phyloP scores from a whole-genome alignment of 176 grass and related monocot genomes.

The Stipa capillata region DNA sequence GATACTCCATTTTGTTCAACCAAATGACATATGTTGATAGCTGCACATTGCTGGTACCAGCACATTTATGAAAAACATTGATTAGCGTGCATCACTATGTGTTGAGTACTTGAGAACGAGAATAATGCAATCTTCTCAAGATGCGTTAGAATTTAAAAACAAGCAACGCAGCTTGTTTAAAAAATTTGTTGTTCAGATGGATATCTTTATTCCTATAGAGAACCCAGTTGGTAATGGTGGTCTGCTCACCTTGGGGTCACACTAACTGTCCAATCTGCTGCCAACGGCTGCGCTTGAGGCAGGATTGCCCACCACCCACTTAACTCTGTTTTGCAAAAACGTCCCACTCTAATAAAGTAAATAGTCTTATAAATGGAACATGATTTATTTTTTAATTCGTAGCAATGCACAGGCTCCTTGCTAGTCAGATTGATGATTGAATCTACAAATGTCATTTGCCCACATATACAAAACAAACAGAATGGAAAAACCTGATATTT shows the following conservation, averaged over 20 bases:
- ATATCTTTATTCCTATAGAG: too few species aligned
- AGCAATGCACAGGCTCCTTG: too few species aligned
- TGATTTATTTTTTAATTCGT: too few species aligned
- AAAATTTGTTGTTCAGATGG: background rate
- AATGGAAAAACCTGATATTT: background rate
- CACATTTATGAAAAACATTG: background rate
- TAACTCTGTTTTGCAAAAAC: too few species aligned
- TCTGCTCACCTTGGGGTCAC: too few species aligned
- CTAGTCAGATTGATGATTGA: background rate
- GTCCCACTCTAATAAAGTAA: too few species aligned
- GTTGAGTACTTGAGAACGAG: background rate
- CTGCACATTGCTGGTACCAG: background rate
- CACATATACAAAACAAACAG: background rate
- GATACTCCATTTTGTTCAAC: background rate
- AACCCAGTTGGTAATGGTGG: too few species aligned
- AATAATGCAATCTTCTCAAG: background rate
- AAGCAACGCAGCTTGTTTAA: background rate
- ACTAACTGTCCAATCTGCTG: too few species aligned
- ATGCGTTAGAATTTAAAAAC: background rate
- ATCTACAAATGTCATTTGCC: background rate
- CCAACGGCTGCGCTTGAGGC: too few species aligned
- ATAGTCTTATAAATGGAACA: too few species aligned
- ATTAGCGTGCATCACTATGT: background rate
- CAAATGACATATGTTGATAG: background rate
- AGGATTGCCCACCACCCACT: too few species aligned